phyloP scores from a whole-genome alignment of 2,329 filamentous ascomycete species.

The Geosmithia putterillii region DNA sequence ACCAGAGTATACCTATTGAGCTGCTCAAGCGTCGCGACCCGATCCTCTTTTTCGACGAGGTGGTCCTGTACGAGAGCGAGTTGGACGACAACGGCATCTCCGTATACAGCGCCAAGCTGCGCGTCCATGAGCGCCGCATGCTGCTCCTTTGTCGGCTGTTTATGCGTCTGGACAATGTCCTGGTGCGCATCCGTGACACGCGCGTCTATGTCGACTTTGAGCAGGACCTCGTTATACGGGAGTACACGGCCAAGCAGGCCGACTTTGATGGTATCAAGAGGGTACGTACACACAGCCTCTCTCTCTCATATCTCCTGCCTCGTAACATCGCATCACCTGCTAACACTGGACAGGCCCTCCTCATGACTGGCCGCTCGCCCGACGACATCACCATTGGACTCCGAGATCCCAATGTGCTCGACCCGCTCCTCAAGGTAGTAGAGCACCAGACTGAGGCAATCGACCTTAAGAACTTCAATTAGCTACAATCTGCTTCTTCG shows the following conservation, averaged over 20 bases:
- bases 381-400: constrained; percentile 68
- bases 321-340: background rate
- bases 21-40: constrained; percentile 81
- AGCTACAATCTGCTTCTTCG: background rate
- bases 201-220: constrained; percentile 85
- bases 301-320: background rate
- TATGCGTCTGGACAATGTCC: constrained; percentile 82
- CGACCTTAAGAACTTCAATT: constrained; percentile 5
- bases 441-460: constrained; percentile 49
- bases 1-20: constrained; percentile 61
- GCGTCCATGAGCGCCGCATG: constrained; percentile 84
- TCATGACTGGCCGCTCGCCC: constrained; percentile 37
- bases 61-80: constrained; percentile 94
- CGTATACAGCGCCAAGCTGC: constrained; percentile 77
- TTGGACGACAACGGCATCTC: constrained; percentile 95
- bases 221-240: constrained; percentile 65
- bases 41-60: constrained; percentile 93
- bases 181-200: constrained; percentile 81
- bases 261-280: constrained; percentile 63
- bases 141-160: constrained; percentile 79
- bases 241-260: constrained; percentile 83
- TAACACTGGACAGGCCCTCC: constrained; percentile 26
- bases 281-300: constrained; percentile 29
- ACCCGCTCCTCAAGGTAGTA: constrained; percentile 57
- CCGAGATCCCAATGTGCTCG: constrained; percentile 68